Conservation (phyloP, 768 basidiomycete species). For the Boletus rubescentipes region DNA sequence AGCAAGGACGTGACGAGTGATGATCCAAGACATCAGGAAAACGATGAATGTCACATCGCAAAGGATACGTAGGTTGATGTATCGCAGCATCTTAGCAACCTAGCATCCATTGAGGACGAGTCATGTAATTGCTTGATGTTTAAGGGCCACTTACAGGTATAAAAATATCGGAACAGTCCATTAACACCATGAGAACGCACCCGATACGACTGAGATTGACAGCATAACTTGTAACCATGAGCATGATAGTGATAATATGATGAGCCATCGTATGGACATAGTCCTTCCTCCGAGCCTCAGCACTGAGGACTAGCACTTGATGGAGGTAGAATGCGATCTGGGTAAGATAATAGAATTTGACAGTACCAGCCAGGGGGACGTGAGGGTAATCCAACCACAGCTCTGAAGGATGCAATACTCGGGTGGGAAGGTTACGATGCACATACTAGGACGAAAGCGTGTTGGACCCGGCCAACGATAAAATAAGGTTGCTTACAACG, state of each 20-base stretch:
- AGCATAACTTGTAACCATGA: constrained; percentile 77
- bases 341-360: too few species aligned
- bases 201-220: constrained; percentile 87
- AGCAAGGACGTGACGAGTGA: constrained; percentile 86
- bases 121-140: not conserved
- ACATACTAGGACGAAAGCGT: not conserved
- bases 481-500: constrained; percentile 56
- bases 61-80: constrained; percentile 59
- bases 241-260: constrained; percentile 81
- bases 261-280: constrained; percentile 95
- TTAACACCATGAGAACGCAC: constrained; percentile 82
- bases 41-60: constrained; percentile 75
- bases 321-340: too few species aligned
- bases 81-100: constrained; percentile 93
- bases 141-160: constrained; percentile 64
- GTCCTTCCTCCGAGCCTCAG: too few species aligned
- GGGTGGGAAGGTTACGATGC: too few species aligned
- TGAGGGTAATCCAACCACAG: constrained; percentile 86
- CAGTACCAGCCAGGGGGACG: constrained; percentile 63
- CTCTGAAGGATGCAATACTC: constrained; percentile 59
- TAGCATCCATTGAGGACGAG: constrained; percentile 33
- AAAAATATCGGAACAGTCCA: constrained; percentile 94
- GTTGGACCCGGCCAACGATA: constrained; percentile 10
- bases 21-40: constrained; percentile 90
- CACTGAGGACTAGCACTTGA: too few species aligned